Conservation (phyloP, 202 grass and related monocot genomes). For the Digitaria exilis region DNA sequence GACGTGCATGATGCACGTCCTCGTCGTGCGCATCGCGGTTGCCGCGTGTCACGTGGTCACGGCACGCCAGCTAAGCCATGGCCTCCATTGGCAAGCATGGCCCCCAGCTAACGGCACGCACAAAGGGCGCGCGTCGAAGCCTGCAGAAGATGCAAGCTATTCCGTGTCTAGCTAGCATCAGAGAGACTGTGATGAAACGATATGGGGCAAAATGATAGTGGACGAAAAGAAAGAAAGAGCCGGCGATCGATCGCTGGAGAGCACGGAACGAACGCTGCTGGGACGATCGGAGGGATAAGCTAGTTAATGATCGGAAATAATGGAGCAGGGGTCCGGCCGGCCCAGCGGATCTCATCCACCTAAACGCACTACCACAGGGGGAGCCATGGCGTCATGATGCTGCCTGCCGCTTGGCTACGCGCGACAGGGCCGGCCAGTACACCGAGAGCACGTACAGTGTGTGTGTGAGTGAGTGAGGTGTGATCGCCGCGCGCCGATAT, state of each 20-base stretch:
- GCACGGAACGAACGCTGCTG: not conserved
- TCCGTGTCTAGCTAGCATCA: no score
- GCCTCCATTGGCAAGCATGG: no score
- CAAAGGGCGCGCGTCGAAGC: not conserved
- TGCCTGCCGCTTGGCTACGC: constrained; percentile 28
- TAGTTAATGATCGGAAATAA: not conserved
- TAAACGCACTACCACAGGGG: constrained; percentile 3
- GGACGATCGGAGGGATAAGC: not conserved
- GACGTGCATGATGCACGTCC: not conserved
- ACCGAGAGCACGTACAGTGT: not conserved
- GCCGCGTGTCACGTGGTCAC: not conserved
- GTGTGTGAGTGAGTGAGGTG: no score
- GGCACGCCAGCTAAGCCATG: not conserved
- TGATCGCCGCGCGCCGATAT: not conserved
- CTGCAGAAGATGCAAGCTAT: not conserved
- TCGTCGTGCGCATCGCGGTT: constrained; percentile 24
- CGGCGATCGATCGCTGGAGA: no score
- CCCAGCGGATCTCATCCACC: constrained; percentile 26
- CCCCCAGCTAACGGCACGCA: no score
- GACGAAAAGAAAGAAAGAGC: not conserved
- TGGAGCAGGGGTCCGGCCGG: not conserved
- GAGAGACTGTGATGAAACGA: not conserved
- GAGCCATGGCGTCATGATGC: not conserved
- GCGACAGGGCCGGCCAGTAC: not conserved
- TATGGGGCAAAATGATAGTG: not conserved